Base-by-base conservation (phyloP, 805 yeast genomes). In the Lachancea waltii region DNA sequence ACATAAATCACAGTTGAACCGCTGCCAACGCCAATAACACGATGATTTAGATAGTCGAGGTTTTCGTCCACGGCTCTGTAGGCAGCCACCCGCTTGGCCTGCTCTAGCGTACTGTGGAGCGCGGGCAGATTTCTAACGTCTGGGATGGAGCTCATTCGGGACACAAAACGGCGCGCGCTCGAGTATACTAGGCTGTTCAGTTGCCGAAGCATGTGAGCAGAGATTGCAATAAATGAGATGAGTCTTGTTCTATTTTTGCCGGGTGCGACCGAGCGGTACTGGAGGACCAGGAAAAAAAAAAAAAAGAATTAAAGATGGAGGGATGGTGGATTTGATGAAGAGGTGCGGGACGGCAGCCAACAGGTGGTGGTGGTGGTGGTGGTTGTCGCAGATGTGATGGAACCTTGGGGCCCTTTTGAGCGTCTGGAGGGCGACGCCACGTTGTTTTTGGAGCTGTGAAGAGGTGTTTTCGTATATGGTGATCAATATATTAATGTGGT, bases 1-100 rank as follows among this genome's bases (percentile, higher is more conserved):
- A 84, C 95, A 59, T 85, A 92, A n/a, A 92, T 84, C 3, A 92
- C 98, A 0, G 99, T 92, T 16, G 95, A 82, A 1, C 99, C 99
- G 17, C 96, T 85, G 9, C 99, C 99, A 45, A 92, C 78, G 28
- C 98, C 99, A 13, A 92, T 73, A 11, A 85, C 81, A 51, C 72
- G 77, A 47, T 87, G 85, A 26, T 66, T 49, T 16, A 71, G 60
- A 23, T 85, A 81, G 57, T 59, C 51, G 11, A 58, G 29, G 40
- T 59, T 60, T 39, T 85, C 89, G 60, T 90, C 95, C 23, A 92
- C 95, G 2, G 99, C 98, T 39, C 72, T 68, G 67, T 81, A 86
- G 7, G 97, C 97, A 15, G 97, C 95, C 2, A 77, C 67, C 58
- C 85, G 77, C 61, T 90, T 90, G n/a, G 96, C 89, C 50, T 75